Base-by-base conservation (phyloP, 2,329 filamentous ascomycete genomes). In the Fusarium cyanostomum region DNA sequence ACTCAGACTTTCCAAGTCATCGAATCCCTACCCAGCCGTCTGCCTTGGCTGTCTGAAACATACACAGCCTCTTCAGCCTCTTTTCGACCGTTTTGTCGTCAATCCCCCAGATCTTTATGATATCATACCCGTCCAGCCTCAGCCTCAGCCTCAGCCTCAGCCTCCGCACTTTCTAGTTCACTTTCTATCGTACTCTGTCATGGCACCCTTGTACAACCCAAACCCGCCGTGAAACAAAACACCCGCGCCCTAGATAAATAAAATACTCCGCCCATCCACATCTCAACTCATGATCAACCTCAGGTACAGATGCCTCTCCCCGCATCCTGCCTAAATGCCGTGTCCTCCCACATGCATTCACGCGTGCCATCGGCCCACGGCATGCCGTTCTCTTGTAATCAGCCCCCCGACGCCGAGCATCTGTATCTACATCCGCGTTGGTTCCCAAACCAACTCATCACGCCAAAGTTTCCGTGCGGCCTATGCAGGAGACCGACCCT, bases 301-400 rank as follows among this genome's bases (percentile, higher is more conserved):
- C n/a, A n/a, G n/a, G n/a, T n/a, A n/a, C n/a, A n/a, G n/a, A n/a
- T 39, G 34, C 27, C 41, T 38, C 42, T 52, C 44, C 31, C 30
- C 18, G 39, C 28, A 57, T 57, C 27, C 62, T 46, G 51, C 46
- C 46, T 62, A 44, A 57, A 58, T 65, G 62, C 61, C 61, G 51
- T 57, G 42, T 62, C 56, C 42, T 62, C 37, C 52, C 58, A n/a
- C n/a, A n/a, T n/a, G 41, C 12, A 13, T 43, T n/a, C 38, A 48
- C 51, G 42, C 60, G 46, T 26, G n/a, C 37, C 26, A 34, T 43
- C 50, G 60, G 56, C 45, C 18, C 26, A 42, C 34, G 31, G 44
- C 44, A 63, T 24, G 48, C 9, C 44, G 30, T n/a, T n/a, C n/a
- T n/a, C n/a, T n/a, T n/a, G n/a, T n/a, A n/a, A n/a, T n/a, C n/a